Conservation (phyloP, 164 flowering plant species). For the Magnolia officinalis region DNA sequence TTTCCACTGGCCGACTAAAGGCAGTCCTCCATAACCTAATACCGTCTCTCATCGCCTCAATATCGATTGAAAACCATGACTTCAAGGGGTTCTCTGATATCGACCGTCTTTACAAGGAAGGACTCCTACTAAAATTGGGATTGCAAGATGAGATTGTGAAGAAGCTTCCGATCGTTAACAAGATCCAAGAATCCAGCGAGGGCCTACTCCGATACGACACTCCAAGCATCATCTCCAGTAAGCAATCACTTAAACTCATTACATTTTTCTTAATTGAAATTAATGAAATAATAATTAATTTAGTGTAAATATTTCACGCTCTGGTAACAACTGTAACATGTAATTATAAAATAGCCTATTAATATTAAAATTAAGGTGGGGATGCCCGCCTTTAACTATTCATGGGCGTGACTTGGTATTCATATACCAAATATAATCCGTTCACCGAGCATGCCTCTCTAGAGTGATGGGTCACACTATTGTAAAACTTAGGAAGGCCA, state of each 20-base stretch:
- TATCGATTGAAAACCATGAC: constrained; percentile 62
- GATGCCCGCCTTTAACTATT: no score
- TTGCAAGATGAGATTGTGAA: constrained; percentile 61
- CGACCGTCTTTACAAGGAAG: constrained; percentile 76
- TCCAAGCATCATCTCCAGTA: constrained; percentile 77
- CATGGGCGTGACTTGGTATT: no score
- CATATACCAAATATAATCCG: no score
- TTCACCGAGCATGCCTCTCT: no score
- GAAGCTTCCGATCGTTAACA: constrained; percentile 57
- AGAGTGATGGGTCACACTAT: no score
- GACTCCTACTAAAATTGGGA: constrained; percentile 62
- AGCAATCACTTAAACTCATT: constrained; percentile 20
- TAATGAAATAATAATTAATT: no score
- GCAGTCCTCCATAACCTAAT: constrained; percentile 78
- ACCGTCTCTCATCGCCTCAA: constrained; percentile 63
- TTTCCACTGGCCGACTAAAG: constrained; percentile 60
- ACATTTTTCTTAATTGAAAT: background rate
- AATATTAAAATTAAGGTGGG: no score
- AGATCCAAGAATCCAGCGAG: constrained; percentile 56
- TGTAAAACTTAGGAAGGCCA: no score
- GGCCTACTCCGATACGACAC: constrained; percentile 76
- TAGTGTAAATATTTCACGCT: no score
- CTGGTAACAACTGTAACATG: no score
- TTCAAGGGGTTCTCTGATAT: constrained; percentile 72
- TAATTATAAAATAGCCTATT: no score